Base-by-base conservation (phyloP, 2,329 filamentous ascomycete genomes). In the Alternaria alternata region DNA sequence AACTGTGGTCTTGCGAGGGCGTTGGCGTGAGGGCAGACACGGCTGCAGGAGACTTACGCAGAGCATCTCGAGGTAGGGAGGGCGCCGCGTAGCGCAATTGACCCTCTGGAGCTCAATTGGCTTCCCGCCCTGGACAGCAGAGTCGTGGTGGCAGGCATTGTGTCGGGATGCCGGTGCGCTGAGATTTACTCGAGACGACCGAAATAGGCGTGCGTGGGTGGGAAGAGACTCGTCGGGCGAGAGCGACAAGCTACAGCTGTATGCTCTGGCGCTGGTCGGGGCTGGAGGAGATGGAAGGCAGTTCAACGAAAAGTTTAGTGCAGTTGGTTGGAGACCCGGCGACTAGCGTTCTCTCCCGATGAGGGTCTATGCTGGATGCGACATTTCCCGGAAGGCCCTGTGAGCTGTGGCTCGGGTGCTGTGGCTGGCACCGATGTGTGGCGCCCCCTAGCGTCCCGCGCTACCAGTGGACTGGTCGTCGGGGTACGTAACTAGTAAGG, bases 111-210 rank as follows among this genome's bases (percentile, higher is more conserved):
- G 73, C 73, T 77, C 67, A 81, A 75, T 78, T 81, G 79, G 71
- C 74, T 73, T 57, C 81, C 80, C 62, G 79, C 78, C 72, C 82
- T 78, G 61, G 80, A 72, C 62, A 84, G 74, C 66, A 83, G 71
- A 52, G 80, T 79, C 61, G 81, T 78, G 57, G 75, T 65, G 51
- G 85, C 84, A 78, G 85, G 84, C 85, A 87, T 88, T 77, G 79
- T 83, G 79, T 72, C 71, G 72, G 75, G 73, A 75, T 72, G 73
- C 68, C 55, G 51, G 51, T 62, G 65, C 66, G 62, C 66, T 66
- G 66, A 67, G 63, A 66, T 69, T 70, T 67, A 59, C 63, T 60
- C 56, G 57, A 61, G 57, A 61, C 57, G 57, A 47, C 34, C 12
- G 22, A 51, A 51, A 41, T 26, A 26, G 34, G 36, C n/a, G 24